Evolutionary conservation across 1,139 yeast species (phyloP).

Genomic region (Suhomyces chickasaworum): DNA sequence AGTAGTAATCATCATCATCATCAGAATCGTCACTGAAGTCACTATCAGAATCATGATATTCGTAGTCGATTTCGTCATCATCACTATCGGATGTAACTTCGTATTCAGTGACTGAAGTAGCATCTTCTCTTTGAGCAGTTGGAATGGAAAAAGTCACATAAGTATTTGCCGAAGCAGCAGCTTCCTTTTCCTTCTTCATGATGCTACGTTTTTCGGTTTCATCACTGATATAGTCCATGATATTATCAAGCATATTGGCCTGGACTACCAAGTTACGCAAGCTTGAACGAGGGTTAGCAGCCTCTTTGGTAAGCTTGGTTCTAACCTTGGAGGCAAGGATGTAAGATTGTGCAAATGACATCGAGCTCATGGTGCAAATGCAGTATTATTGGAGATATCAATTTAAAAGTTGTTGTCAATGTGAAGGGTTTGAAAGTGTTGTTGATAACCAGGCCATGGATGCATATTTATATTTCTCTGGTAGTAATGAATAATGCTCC

Average conservation of each 20-base stretch:
- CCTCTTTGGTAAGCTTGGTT: slow-evolving; percentile 66
- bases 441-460: not conserved
- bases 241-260: slow-evolving; percentile 71
- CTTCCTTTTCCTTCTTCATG: slow-evolving; percentile 12
- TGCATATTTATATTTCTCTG: not conserved
- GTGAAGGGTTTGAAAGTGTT: not conserved
- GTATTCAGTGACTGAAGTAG: slow-evolving; percentile 26
- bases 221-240: slow-evolving; percentile 55
- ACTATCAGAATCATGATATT: slow-evolving; percentile 15
- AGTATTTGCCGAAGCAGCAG: slow-evolving; percentile 6
- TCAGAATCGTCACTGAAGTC: slow-evolving; percentile 21
- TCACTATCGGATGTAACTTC: slow-evolving; percentile 20
- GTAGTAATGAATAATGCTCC: not conserved
- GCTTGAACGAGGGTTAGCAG: slow-evolving; percentile 59
- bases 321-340: slow-evolving; percentile 70
- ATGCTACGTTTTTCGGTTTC: slow-evolving; percentile 35
- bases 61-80: slow-evolving; percentile 26
- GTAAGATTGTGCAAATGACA: slow-evolving; percentile 59
- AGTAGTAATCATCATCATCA: slow-evolving; percentile 32
- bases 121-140: slow-evolving; percentile 8
- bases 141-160: slow-evolving; percentile 18
- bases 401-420: not conserved
- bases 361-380: slow-evolving; percentile 7
- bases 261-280: slow-evolving; percentile 68
- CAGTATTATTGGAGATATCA: not conserved